These are phyloP conservation scores for Thalassiosira livingstoniorum DNA, from an alignment of 352 stramenopile species.

Conservation along the genomic window DNA sequence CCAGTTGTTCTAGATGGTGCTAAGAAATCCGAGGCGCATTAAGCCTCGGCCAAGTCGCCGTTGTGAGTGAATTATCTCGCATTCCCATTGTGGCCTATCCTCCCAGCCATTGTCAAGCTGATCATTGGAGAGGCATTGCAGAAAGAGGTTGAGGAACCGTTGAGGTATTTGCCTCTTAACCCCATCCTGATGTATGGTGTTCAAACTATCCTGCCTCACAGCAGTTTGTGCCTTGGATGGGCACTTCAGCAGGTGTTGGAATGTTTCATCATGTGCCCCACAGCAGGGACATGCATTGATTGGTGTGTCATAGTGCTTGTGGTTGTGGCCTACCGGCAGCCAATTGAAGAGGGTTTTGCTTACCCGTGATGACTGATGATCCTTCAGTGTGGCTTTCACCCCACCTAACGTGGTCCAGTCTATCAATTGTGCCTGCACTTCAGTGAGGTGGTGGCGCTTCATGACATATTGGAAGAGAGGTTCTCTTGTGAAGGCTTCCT, in stretches of 20 bases:
- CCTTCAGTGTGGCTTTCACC: neutral
- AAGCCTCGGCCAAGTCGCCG: too few species aligned
- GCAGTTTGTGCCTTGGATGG: too few species aligned
- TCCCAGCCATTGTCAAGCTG: too few species aligned
- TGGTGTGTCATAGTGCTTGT: conserved; percentile 8
- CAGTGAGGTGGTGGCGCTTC: neutral
- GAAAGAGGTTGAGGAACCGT: too few species aligned
- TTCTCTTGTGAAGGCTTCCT: neutral
- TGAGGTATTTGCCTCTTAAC: too few species aligned
- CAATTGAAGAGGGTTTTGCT: conserved; percentile 33
- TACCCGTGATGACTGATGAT: neutral
- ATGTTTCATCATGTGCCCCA: conserved; percentile 4
- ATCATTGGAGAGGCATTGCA: too few species aligned
- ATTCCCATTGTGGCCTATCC: too few species aligned
- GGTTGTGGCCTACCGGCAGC: conserved; percentile 23
- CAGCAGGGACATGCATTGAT: conserved; percentile 25
- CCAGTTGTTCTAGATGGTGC: too few species aligned
- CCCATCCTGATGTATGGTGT: too few species aligned
- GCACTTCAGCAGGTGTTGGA: conserved; percentile 21
- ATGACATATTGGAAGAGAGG: conserved; percentile 8
- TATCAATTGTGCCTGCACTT: neutral
- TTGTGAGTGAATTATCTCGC: too few species aligned
- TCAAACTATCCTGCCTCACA: too few species aligned
- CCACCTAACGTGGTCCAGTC: conserved; percentile 18
- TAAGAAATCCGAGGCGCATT: too few species aligned